Conservation (phyloP, 2,329 filamentous ascomycete species). For the Sarocladiaceae sp. region DNA sequence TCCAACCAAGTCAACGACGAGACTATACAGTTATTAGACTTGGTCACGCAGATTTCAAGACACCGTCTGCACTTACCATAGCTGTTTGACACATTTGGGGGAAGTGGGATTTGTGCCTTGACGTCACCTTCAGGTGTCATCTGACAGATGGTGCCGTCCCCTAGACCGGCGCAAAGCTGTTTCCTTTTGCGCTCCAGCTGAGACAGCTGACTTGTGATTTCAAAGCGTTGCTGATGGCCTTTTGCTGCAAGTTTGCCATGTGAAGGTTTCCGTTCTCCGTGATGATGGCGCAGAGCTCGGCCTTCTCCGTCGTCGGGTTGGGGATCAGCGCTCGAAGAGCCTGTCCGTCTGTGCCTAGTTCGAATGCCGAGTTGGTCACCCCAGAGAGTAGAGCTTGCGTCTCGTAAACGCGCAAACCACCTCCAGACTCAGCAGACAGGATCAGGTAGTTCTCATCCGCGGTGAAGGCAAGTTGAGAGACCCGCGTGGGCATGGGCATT, state of each 20-base stretch:
- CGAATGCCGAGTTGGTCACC: slow-evolving; percentile 63
- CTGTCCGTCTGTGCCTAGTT: slow-evolving; percentile 72
- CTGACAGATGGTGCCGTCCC: slow-evolving; percentile 74
- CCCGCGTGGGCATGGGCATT: slow-evolving; percentile 66
- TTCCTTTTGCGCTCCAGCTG: slow-evolving; percentile 94
- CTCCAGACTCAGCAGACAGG: slow-evolving; percentile 74
- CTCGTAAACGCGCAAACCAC: slow-evolving; percentile 80
- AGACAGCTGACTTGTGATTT: slow-evolving; percentile 76
- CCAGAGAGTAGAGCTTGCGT: slow-evolving; percentile 64
- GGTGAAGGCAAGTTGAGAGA: slow-evolving; percentile 88
- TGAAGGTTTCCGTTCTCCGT: slow-evolving; percentile 76
- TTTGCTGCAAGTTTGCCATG: slow-evolving; percentile 74
- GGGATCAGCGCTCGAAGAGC: slow-evolving; percentile 70
- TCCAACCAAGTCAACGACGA: slow-evolving; percentile 85
- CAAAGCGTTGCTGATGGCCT: slow-evolving; percentile 58
- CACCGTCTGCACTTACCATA: slow-evolving; percentile 54
- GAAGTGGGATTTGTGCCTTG: slow-evolving; percentile 75
- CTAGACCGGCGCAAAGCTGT: slow-evolving; percentile 82
- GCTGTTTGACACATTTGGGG: slow-evolving; percentile 61
- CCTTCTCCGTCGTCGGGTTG: slow-evolving; percentile 72
- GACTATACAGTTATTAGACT: slow-evolving; percentile 42
- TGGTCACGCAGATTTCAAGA: not conserved
- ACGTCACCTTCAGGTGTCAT: slow-evolving; percentile 76
- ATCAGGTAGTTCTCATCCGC: slow-evolving; percentile 84
- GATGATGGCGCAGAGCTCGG: slow-evolving; percentile 75